Evolutionary conservation across 2,329 filamentous ascomycete genomes (phyloP).

Genomic region (Venturia pyrina): DNA sequence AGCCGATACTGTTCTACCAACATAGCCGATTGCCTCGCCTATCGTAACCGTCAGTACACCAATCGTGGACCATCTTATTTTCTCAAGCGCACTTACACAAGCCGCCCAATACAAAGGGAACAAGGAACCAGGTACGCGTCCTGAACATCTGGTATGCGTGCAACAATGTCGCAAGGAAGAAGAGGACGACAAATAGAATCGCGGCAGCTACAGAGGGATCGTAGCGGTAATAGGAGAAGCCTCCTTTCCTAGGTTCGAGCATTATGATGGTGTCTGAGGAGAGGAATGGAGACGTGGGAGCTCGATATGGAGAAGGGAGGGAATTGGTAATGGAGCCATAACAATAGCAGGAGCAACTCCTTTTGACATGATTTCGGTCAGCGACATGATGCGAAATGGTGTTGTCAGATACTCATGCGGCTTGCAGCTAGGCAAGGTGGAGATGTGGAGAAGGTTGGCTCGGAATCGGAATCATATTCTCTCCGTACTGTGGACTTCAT

Average conservation of each 20-base stretch:
- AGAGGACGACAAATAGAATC: slow-evolving; percentile 37
- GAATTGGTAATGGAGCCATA: neutral
- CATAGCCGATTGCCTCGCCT: slow-evolving; percentile 45
- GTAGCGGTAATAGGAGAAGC: slow-evolving; percentile 26
- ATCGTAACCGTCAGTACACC: slow-evolving; percentile 14
- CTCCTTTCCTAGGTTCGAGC: neutral
- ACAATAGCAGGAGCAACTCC: neutral
- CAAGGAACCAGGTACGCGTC: slow-evolving; percentile 40
- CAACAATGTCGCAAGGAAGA: slow-evolving; percentile 29
- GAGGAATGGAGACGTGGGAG: neutral
- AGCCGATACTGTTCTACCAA: slow-evolving; percentile 37
- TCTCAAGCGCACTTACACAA: slow-evolving; percentile 30
- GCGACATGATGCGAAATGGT: neutral
- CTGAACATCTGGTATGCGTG: slow-evolving; percentile 35
- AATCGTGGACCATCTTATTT: slow-evolving; percentile 10
- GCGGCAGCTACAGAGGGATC: slow-evolving; percentile 37
- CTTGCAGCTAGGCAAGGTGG: neutral
- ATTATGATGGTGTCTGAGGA: neutral
- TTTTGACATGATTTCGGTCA: neutral
- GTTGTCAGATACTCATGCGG: neutral
- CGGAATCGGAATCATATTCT: neutral
- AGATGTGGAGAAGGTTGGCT: neutral
- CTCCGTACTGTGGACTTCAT: neutral
- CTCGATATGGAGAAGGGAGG: neutral
- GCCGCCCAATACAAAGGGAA: slow-evolving; percentile 36